phyloP scores from a whole-genome alignment of 768 basidiomycete species.

The Kwoniella mangroviensis region DNA sequence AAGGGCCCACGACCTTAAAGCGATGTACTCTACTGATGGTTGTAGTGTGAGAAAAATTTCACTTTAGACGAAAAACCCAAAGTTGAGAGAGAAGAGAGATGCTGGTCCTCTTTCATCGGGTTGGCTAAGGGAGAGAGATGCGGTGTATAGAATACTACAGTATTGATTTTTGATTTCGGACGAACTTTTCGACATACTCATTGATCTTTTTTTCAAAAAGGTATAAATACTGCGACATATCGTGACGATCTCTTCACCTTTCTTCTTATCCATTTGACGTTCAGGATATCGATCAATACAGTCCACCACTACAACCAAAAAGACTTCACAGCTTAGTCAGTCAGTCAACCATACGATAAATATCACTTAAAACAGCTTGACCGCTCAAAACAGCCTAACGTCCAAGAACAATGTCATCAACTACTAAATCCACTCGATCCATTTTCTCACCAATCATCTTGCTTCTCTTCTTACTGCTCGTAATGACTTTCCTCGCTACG shows the following conservation, averaged over 20 bases:
- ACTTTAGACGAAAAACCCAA: not conserved
- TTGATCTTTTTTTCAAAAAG: not conserved
- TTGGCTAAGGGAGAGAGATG: not conserved
- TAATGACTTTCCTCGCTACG: constrained; percentile 8
- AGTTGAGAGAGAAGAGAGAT: not conserved
- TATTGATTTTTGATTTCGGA: not conserved
- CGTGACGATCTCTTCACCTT: not conserved
- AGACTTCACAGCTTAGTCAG: no score
- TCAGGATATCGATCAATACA: not conserved
- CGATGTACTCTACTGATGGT: not conserved
- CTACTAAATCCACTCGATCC: constrained; percentile 3
- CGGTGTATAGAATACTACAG: not conserved
- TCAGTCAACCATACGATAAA: no score
- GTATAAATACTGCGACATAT: not conserved
- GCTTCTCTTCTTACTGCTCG: constrained; percentile 14
- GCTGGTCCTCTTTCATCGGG: no score
- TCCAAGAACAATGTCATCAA: constrained; percentile 7
- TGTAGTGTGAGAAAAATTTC: constrained; percentile 5
- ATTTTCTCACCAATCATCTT: constrained; percentile 9
- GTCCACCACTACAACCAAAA: not conserved
- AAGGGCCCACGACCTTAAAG: constrained; percentile 16
- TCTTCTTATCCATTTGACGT: not conserved
- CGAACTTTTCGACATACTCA: not conserved
- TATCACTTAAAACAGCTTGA: not conserved
- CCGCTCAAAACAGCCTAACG: not conserved